A percentile compares a stretch with the other conserved stretches of the same genome.
Conservation (phyloP, 148 eudicot genomes). For the Vaccinium macrocarpon region DNA sequence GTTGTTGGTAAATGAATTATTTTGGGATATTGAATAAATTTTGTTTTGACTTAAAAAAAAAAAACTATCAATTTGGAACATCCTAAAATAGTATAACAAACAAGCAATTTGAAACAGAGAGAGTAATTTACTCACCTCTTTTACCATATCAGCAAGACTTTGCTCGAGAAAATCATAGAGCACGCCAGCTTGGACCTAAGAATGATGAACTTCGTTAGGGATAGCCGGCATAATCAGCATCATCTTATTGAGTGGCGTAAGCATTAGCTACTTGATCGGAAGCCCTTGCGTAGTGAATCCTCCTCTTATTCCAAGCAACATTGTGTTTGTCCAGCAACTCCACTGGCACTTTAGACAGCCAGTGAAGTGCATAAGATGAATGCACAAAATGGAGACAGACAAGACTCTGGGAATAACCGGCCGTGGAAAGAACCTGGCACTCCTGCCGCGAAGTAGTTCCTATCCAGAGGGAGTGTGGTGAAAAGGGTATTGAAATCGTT, state of each 20-base stretch:
- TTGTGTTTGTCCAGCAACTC: neutral
- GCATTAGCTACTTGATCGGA: constrained; percentile 1
- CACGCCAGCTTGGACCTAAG: neutral
- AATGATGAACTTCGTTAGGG: neutral
- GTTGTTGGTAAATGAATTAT: too few relatives aligned
- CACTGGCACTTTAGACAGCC: constrained; percentile 17
- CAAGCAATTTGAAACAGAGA: too few relatives aligned
- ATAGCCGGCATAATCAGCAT: neutral
- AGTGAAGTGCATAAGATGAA: constrained; percentile 1
- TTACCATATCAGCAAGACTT: constrained; percentile 14
- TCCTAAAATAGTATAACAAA: too few relatives aligned
- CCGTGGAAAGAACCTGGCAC: constrained; percentile 20
- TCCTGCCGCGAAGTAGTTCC: constrained; percentile 8
- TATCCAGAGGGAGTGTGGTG: neutral
- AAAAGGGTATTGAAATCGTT: constrained; percentile 22
- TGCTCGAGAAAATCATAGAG: neutral
- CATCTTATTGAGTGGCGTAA: constrained; percentile 10
- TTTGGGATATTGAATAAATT: too few relatives aligned
- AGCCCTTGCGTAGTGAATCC: constrained; percentile 10
- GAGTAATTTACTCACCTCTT: neutral
- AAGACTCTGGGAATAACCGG: constrained; percentile 14
- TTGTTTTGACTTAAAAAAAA: too few relatives aligned
- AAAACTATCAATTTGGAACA: too few relatives aligned
- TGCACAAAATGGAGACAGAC: constrained; percentile 19
- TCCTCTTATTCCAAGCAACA: constrained; percentile 12